Conservation (phyloP, 257 asterid genomes). For the Salvia miltiorrhiza region DNA sequence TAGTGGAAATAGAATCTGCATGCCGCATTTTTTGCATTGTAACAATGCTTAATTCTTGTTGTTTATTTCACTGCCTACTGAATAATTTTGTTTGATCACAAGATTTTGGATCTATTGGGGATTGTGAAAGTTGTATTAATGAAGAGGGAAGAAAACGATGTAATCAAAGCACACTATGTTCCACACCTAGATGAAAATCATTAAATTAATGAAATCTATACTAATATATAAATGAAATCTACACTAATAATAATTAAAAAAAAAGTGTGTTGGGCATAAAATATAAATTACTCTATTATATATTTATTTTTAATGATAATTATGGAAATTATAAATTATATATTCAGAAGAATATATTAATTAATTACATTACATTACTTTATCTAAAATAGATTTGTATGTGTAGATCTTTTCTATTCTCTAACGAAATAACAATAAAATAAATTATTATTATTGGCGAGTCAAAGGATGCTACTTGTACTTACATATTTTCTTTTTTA, state of each 20-base stretch:
- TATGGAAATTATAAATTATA: no score
- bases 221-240: no score
- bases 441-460: no score
- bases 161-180: neutral
- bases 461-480: neutral
- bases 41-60: slow-evolving; percentile 11
- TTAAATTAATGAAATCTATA: no score
- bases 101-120: neutral
- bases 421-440: neutral
- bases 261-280: no score
- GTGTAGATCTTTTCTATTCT: neutral
- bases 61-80: neutral
- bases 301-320: no score
- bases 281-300: no score
- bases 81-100: slow-evolving; percentile 1
- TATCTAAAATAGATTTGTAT: no score
- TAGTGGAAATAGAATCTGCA: neutral
- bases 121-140: neutral
- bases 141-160: neutral
- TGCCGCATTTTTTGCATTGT: slow-evolving; percentile 12
- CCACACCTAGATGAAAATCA: neutral
- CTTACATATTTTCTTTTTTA: no score
- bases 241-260: no score
- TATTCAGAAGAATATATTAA: no score
- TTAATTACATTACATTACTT: no score